A percentile compares a stretch with the other conserved stretches of the same genome.
Evolutionary conservation across 495 filamentous ascomycete genomes (phyloP).

Genomic region (Corynascus novoguineensis): DNA sequence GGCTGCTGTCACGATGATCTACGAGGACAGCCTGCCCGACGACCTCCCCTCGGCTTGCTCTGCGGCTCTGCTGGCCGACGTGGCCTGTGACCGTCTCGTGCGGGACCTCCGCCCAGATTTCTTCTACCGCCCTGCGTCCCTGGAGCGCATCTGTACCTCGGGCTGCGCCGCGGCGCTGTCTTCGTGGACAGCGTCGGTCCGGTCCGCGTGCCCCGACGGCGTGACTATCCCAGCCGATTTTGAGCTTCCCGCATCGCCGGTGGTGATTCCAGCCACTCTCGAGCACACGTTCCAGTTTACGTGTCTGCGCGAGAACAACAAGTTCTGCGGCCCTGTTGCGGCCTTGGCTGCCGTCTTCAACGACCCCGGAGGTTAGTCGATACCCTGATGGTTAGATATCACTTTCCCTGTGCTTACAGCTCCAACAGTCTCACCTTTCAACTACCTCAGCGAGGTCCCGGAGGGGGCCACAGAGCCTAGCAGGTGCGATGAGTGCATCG

Average conservation of each 20-base stretch:
- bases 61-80: too few relatives aligned
- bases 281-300: conserved; percentile 11
- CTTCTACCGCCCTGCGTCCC: conserved; percentile 2
- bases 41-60: too few relatives aligned
- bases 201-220: conserved; percentile 13
- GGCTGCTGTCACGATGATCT: too few relatives aligned
- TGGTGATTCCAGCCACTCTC: conserved; percentile 13
- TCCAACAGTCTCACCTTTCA: background rate
- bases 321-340: conserved; percentile 13
- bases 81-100: too few relatives aligned
- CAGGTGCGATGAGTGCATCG: conserved; percentile 19
- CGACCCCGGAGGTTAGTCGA: too few relatives aligned
- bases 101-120: background rate
- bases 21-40: too few relatives aligned
- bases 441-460: background rate
- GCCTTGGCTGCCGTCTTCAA: conserved; percentile 1
- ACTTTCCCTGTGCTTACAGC: too few relatives aligned
- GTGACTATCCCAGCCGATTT: conserved; percentile 4
- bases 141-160: conserved; percentile 4
- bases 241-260: conserved; percentile 6
- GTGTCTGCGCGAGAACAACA: conserved; percentile 14
- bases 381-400: too few relatives aligned
- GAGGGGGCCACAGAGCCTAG: background rate
- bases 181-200: background rate
- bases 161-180: conserved; percentile 4